Base-by-base conservation (phyloP, 148 eudicot genomes). In the Vaccinium macrocarpon region DNA sequence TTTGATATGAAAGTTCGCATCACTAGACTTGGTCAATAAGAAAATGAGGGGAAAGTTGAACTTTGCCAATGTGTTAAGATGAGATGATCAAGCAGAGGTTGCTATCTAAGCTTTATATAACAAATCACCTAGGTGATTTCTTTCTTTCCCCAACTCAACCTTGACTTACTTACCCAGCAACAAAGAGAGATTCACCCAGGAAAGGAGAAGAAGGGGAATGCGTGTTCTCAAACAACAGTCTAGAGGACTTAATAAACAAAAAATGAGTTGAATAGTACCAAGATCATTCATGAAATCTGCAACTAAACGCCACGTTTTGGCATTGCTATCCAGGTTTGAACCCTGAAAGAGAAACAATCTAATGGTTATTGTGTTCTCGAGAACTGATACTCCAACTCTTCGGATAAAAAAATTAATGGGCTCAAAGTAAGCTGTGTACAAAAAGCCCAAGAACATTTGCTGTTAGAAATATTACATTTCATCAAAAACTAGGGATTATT, bases 231-330 rank as follows among this genome's bases (percentile, higher is more conserved):
- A 68, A 50, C 19, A 77, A 27, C 55, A 7, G 4, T 32, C 52
- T 23, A 19, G 77, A 78, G 49, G 83, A 70, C 32, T 62, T 51
- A 84, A 68, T 61, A 5, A 66, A 64, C 59, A 13, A 81, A 66
- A 70, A 87, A 48, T 75, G 77, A 81, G 72, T 12, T 59, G 84
- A 77, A 55, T 25, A 80, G 71, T 97, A 97, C 99, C 99, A 87
- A 97, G 96, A 88, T 97, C 99, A 87, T 97, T 97, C 99, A 97
- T 95, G 86, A 97, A 87, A 93, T 97, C 99, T 46, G 99, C 99
- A 83, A 97, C 94, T 90, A 97, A 90, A 86, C 99, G 99, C 99
- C 99, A 97, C 98, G 92, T 94, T 90, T 97, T 97, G 78, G 99
- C 96, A 88, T 97, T 88, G 93, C 94, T 93, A 86, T 97, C 99